phyloP scores from a whole-genome alignment of 2,329 filamentous ascomycete genomes.

The Colletotrichum lindemuthianum region DNA sequence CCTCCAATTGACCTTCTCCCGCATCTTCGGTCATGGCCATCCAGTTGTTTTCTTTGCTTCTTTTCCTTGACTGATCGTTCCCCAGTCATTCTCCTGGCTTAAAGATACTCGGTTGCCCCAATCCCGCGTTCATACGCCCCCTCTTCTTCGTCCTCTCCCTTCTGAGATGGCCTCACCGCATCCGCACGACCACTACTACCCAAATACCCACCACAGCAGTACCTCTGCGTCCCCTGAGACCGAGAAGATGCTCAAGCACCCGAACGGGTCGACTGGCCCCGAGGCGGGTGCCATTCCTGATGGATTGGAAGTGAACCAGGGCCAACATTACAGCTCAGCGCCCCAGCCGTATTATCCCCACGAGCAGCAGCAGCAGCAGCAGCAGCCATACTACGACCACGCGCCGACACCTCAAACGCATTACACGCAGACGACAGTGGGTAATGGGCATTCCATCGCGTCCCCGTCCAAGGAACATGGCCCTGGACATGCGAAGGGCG shows the following conservation, averaged over 20 bases:
- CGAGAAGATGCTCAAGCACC: constrained; percentile 32
- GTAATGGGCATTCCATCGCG: background rate
- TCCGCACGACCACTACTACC: constrained; percentile 21
- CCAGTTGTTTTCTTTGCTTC: no score
- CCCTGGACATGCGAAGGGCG: background rate
- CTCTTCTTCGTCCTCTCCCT: background rate
- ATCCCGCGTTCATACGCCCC: background rate
- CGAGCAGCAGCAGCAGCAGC: background rate
- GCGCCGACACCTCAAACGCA: constrained; percentile 10
- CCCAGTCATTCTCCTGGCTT: background rate
- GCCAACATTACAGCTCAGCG: constrained; percentile 16
- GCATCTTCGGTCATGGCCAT: no score
- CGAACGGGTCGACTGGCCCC: constrained; percentile 13
- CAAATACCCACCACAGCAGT: constrained; percentile 7
- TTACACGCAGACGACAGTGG: constrained; percentile 10
- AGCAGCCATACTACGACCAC: constrained; percentile 19
- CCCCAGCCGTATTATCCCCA: constrained; percentile 22
- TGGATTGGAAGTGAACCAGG: constrained; percentile 21
- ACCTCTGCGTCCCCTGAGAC: constrained; percentile 22
- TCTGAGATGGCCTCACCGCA: constrained; percentile 22
- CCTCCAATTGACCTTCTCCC: no score
- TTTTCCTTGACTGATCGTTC: no score
- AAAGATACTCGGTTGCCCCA: background rate
- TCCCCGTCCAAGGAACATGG: background rate
- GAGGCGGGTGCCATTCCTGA: constrained; percentile 28